A percentile compares a stretch with the other conserved stretches of the same genome.
Conservation (phyloP, 73 alveolate species). For the Uronychia setigera region DNA sequence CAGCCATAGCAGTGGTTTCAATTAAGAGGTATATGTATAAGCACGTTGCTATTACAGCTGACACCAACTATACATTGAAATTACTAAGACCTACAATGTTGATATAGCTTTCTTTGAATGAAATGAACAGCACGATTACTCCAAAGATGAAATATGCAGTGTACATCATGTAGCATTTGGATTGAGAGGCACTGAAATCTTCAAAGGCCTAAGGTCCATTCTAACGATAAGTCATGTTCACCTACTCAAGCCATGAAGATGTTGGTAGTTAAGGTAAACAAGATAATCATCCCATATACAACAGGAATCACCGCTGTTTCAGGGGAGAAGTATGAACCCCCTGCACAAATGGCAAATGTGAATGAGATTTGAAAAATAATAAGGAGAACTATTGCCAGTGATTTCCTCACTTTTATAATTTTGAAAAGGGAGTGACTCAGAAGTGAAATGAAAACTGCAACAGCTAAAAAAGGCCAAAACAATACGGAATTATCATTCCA, state of each 20-base stretch:
- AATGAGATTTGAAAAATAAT: not conserved
- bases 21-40: not conserved
- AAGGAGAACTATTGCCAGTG: not conserved
- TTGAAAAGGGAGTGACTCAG: not conserved
- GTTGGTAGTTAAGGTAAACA: not conserved
- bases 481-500: not conserved
- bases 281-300: not conserved
- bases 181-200: not conserved
- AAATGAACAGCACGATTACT: not conserved
- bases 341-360: not conserved
- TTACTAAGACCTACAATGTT: not conserved
- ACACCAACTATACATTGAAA: not conserved
- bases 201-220: not conserved
- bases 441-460: not conserved
- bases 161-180: not conserved
- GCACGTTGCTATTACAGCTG: not conserved
- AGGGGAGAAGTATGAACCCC: not conserved
- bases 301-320: not conserved
- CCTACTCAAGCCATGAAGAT: not conserved
- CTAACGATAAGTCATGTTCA: not conserved
- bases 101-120: not conserved
- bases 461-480: not conserved
- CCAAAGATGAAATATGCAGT: not conserved
- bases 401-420: too few species aligned
- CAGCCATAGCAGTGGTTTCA: not conserved